Base-by-base conservation (phyloP, 2,329 filamentous ascomycete species). In the Lizonia empirigonia region DNA sequence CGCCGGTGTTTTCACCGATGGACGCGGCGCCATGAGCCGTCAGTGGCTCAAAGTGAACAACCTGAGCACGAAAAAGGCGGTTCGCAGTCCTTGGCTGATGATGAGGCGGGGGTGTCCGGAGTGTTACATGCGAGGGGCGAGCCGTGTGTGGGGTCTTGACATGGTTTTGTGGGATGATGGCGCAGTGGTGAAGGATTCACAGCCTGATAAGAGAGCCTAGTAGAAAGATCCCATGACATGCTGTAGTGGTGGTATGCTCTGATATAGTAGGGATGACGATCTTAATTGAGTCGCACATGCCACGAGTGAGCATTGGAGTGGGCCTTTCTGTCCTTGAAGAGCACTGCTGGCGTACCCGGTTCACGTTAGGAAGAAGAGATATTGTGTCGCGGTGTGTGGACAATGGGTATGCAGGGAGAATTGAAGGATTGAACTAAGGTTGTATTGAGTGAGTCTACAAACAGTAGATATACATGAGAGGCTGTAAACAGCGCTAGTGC, bases 1-100 rank as follows among this genome's bases (percentile, higher is more conserved):
- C 56, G 59, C 64, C 64, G 62, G 45, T 15, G 16, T 42, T 38
- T 54, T 44, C 49, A 48, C 58, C 54, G 54, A 60, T 53, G 44
- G 55, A 32, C 18, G 32, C 42, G 32, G 36, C 49, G 47, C 42
- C 44, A 40, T 22, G 33, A 33, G 39, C 42, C 24, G 19, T 44
- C 49, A 53, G 44, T 55, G 53, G 55, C 39, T 45, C 33, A 22
- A 22, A 27, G 3, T 23, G 5, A 20, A 52, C 23, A 22, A 41
- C n/a, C 12, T 23, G 20, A 33, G 26, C 7, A 20, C 20, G 12
- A 16, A 26, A 42, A 29, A 38, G 12, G 37, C 1, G 12, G 49
- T 24, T 15, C 15, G 19, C 22, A 12, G 24, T 32, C 32, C 22
- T 46, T 47, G 20, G 47, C 51, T 49, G 53, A 53, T 26, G 16